A percentile compares a stretch with the other conserved stretches of the same genome.
phyloP scores from a whole-genome alignment of 2,329 filamentous ascomycete species.

The Exophiala sp. region DNA sequence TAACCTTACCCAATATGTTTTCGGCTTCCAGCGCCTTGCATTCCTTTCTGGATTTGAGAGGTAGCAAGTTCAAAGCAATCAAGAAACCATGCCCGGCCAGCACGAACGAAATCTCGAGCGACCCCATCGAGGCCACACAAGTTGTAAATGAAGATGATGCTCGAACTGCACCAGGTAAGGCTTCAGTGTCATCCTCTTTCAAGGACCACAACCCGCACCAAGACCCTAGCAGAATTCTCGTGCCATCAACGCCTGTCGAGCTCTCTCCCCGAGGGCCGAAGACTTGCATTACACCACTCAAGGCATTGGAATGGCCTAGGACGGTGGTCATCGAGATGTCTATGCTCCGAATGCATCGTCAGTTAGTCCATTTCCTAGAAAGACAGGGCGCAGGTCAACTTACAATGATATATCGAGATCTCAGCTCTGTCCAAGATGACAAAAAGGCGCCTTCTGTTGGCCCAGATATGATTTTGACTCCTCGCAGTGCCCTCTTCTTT shows the following conservation, averaged over 20 bases:
- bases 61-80: conserved; percentile 22
- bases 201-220: not conserved
- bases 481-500: conserved; percentile 61
- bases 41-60: conserved; percentile 25
- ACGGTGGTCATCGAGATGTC: conserved; percentile 20
- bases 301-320: conserved; percentile 5
- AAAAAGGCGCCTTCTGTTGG: conserved; percentile 44
- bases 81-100: not conserved
- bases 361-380: conserved; percentile 18
- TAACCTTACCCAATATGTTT: not conserved
- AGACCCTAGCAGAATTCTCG: not conserved
- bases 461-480: conserved; percentile 65
- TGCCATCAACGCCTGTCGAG: conserved; percentile 8
- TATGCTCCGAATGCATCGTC: conserved; percentile 12
- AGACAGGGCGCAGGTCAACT: conserved; percentile 7
- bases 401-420: conserved; percentile 29
- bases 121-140: conserved; percentile 26
- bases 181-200: not conserved
- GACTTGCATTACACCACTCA: not conserved
- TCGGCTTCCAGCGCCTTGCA: conserved; percentile 21
- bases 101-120: conserved; percentile 12
- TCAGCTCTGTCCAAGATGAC: conserved; percentile 5
- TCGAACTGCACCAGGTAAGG: not conserved
- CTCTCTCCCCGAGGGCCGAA: not conserved
- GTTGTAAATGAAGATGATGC: not conserved